These are phyloP conservation scores for Echites panduratus DNA, from an alignment of 257 asterid species.

Conservation along the genomic window DNA sequence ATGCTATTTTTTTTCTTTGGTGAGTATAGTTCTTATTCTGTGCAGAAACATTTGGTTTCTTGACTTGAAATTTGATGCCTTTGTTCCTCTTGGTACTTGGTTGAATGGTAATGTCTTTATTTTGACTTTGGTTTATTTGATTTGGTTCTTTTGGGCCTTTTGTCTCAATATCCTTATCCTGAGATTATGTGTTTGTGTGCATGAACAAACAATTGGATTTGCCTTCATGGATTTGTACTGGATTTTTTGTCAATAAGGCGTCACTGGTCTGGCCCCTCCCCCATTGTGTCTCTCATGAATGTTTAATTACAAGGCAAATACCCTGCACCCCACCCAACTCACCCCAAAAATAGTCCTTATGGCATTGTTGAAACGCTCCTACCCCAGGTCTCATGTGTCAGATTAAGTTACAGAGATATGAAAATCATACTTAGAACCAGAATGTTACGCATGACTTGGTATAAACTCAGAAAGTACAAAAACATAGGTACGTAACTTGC, in stretches of 20 bases:
- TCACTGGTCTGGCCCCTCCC: background rate
- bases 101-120: background rate
- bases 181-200: background rate
- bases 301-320: no score
- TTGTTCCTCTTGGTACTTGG: background rate
- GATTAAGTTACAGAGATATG: no score
- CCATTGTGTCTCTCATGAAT: no score
- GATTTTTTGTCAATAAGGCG: background rate
- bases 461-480: no score
- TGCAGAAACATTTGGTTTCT: background rate
- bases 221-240: background rate
- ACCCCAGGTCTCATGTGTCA: no score
- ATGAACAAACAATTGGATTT: background rate
- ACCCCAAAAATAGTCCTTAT: no score
- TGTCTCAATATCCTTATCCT: background rate
- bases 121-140: background rate
- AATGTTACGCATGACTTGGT: no score
- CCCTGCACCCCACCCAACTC: no score
- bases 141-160: no score
- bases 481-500: no score
- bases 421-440: no score
- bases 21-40: background rate
- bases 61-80: background rate
- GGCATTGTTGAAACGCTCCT: no score
- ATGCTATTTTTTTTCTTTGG: background rate